These are phyloP conservation scores for Verticillium albo-atrum DNA, from an alignment of 2,329 filamentous ascomycete species.

Conservation along the genomic window DNA sequence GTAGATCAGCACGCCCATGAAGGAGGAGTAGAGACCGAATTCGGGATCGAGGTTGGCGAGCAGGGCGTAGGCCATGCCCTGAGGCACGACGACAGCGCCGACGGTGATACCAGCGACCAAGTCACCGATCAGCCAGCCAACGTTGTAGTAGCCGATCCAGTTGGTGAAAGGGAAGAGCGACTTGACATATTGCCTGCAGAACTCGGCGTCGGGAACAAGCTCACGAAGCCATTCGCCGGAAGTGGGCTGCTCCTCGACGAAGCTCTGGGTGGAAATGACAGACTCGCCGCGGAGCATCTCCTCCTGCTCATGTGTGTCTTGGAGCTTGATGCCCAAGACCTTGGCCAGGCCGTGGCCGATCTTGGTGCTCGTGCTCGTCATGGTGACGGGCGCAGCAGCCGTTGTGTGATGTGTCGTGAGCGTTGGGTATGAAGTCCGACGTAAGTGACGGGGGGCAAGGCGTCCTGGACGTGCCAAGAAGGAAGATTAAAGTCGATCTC, in stretches of 20 bases:
- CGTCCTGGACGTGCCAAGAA: background rate
- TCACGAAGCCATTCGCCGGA: constrained; percentile 66
- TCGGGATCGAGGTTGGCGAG: constrained; percentile 76
- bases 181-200: constrained; percentile 56
- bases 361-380: constrained; percentile 44
- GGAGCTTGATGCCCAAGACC: constrained; percentile 73
- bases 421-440: background rate
- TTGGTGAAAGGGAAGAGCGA: constrained; percentile 80
- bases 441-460: background rate
- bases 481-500: background rate
- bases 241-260: constrained; percentile 78
- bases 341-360: constrained; percentile 73
- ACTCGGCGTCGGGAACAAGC: constrained; percentile 52
- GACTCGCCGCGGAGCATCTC: constrained; percentile 74
- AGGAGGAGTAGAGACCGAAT: constrained; percentile 90
- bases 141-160: constrained; percentile 90
- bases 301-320: constrained; percentile 56
- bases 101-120: constrained; percentile 68
- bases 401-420: background rate
- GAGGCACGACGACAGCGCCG: constrained; percentile 76
- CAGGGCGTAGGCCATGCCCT: constrained; percentile 91
- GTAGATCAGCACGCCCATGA: constrained; percentile 91
- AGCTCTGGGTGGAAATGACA: constrained; percentile 70
- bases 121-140: constrained; percentile 85
- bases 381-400: constrained; percentile 18